phyloP scores from a whole-genome alignment of 768 basidiomycete genomes.

The Daedalea quercina region DNA sequence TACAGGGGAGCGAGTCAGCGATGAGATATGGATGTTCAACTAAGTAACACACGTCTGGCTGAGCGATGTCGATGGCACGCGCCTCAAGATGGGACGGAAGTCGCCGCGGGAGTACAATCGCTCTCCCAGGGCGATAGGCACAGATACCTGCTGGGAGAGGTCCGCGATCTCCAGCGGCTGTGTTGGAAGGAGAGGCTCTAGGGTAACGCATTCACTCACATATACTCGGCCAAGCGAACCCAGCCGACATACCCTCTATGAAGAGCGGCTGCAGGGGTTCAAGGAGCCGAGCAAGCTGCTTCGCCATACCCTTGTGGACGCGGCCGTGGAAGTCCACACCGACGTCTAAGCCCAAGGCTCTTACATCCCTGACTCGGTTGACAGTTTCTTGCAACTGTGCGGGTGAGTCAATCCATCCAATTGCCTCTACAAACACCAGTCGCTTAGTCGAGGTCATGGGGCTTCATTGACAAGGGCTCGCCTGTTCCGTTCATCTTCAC shows the following conservation, averaged over 20 bases:
- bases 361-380: slow-evolving; percentile 38
- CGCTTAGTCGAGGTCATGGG: neutral
- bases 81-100: slow-evolving; percentile 61
- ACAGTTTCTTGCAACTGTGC: slow-evolving; percentile 42
- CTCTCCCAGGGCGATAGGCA: slow-evolving; percentile 60
- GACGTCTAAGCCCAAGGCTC: slow-evolving; percentile 50
- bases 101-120: slow-evolving; percentile 57
- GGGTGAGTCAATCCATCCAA: slow-evolving; percentile 52
- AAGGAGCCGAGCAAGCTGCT: slow-evolving; percentile 54
- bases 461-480: slow-evolving; percentile 15
- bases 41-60: slow-evolving; percentile 47
- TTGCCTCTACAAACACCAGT: slow-evolving; percentile 6
- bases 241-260: slow-evolving; percentile 44
- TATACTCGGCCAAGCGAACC: neutral
- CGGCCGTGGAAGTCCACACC: slow-evolving; percentile 69
- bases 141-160: slow-evolving; percentile 44
- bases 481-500: slow-evolving; percentile 71
- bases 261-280: slow-evolving; percentile 57
- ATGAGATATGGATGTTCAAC: neutral
- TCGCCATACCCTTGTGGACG: slow-evolving; percentile 63
- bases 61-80: slow-evolving; percentile 60
- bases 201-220: too few species aligned
- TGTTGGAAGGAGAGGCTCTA: slow-evolving; percentile 53
- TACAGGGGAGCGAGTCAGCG: slow-evolving; percentile 13
- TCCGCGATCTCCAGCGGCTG: slow-evolving; percentile 59